phyloP scores from a whole-genome alignment of 2,329 filamentous ascomycete species.

The Plenodomus tracheiphilus region DNA sequence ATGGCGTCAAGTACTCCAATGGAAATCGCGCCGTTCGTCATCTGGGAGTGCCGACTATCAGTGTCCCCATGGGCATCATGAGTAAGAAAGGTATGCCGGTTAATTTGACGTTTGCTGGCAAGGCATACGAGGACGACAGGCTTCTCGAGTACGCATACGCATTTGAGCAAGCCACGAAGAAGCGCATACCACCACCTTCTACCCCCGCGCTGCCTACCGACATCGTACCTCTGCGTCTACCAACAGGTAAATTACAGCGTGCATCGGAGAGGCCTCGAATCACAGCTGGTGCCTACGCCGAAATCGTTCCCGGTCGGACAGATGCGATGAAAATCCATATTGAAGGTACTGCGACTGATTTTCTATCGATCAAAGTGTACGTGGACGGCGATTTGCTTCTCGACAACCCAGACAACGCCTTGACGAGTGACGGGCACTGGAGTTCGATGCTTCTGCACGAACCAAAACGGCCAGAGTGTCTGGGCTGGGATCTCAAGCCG shows the following conservation, averaged over 20 bases:
- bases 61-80: constrained; percentile 58
- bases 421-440: constrained; percentile 4
- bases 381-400: constrained; percentile 13
- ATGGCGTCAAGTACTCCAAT: constrained; percentile 59
- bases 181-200: constrained; percentile 15
- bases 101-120: constrained; percentile 57
- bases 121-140: constrained; percentile 49
- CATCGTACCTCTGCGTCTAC: not conserved
- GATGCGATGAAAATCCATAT: not conserved
- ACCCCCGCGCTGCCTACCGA: constrained; percentile 17
- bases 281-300: not conserved
- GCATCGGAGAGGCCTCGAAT: not conserved
- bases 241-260: not conserved
- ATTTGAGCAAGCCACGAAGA: constrained; percentile 21
- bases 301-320: not conserved
- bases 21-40: constrained; percentile 59
- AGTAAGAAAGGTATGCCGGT: constrained; percentile 54
- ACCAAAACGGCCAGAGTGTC: constrained; percentile 4
- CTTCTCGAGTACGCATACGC: constrained; percentile 31
- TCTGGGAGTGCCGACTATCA: constrained; percentile 58
- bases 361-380: constrained; percentile 13
- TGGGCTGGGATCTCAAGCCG: constrained; percentile 34
- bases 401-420: constrained; percentile 3
- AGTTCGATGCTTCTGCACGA: constrained; percentile 7
- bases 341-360: constrained; percentile 1